A percentile compares a stretch with the other conserved stretches of the same genome.
Conservation (phyloP, 2,329 filamentous ascomycete species). For the Fusarium oligoseptatum region DNA sequence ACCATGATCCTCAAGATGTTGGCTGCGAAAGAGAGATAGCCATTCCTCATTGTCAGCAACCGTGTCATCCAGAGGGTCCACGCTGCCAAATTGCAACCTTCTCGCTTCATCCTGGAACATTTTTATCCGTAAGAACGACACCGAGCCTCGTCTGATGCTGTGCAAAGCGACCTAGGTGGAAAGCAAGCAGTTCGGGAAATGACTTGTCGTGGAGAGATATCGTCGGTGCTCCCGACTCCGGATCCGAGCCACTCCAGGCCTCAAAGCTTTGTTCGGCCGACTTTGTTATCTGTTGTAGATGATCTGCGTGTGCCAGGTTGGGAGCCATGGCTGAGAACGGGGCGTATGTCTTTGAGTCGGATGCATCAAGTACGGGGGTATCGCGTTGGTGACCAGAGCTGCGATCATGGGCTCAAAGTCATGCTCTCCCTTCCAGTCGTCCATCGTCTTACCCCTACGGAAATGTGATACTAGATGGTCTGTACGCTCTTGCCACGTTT, state of each 20-base stretch:
- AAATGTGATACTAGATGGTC: slow-evolving; percentile 46
- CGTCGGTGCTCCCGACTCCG: background rate
- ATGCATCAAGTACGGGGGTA: slow-evolving; percentile 16
- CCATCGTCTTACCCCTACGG: slow-evolving; percentile 40
- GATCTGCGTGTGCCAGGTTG: slow-evolving; percentile 24
- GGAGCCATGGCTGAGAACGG: slow-evolving; percentile 44
- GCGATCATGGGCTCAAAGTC: slow-evolving; percentile 38
- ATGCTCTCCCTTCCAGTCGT: slow-evolving; percentile 45
- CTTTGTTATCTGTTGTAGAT: slow-evolving; percentile 28
- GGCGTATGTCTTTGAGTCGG: slow-evolving; percentile 9
- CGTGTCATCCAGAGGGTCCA: background rate
- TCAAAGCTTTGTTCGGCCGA: background rate
- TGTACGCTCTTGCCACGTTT: slow-evolving; percentile 41
- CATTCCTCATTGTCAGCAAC: background rate
- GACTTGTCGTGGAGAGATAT: background rate
- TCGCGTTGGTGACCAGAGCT: slow-evolving; percentile 33
- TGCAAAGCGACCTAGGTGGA: slow-evolving; percentile 38
- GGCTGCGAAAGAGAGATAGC: background rate
- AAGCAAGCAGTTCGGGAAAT: slow-evolving; percentile 22
- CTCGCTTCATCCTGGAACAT: slow-evolving; percentile 34
- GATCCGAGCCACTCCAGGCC: background rate
- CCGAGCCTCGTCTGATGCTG: slow-evolving; percentile 29
- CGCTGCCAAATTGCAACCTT: background rate
- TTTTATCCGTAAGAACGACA: slow-evolving; percentile 34
- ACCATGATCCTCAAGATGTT: background rate